Base-by-base conservation (phyloP, 352 stramenopile genomes). In the Globisporangium parvum region DNA sequence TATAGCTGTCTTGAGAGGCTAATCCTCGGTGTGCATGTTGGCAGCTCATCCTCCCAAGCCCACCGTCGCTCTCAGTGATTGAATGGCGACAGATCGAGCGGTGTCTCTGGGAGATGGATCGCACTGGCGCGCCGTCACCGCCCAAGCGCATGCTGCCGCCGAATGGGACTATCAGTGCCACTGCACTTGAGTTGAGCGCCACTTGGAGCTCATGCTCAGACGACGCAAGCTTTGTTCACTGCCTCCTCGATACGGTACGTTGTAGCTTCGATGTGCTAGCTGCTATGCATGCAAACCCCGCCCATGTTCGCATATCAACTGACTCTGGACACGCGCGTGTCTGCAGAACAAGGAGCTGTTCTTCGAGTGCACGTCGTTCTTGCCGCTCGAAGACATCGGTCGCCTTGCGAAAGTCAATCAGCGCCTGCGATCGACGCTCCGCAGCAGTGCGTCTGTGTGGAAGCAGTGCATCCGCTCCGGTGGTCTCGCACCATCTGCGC, bases 391-490 rank as follows among this genome's bases (percentile, higher is more conserved):
- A 61, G 75, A 83, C n/a, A 68, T 84, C 24, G 73, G 59, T 0
- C 57, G 46, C 1, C 42, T 87, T 10, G 63, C 66, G 5, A 81
- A 75, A 51, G 65, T 73, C 14, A 65, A 60, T 24, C 62, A 24
- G 3, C 2, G 26, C 8, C 15, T 70, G 37, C 59, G 69, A 47
- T 1, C n/a, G 0, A 61, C 53, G 0, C 46, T 77, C 1, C 37
- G 41, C 2, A 56, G 66, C 17, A 81, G 66, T 35, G 63, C 80
- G n/a, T 68, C 83, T 0, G 57, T 86, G 2, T 93, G 83, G 83
- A 90, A 90, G 51, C 85, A 82, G 47, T 80, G 69, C 37, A 86
- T 93, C 52, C 71, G 83, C 11, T 67, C 70, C 10, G 70, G 76
- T 37, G 75, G 77, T 10, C 42, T 93, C 24, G 69, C 65, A 6